Evolutionary conservation across 1,139 yeast species (phyloP).

Genomic region (Geotrichum citri-aurantii): DNA sequence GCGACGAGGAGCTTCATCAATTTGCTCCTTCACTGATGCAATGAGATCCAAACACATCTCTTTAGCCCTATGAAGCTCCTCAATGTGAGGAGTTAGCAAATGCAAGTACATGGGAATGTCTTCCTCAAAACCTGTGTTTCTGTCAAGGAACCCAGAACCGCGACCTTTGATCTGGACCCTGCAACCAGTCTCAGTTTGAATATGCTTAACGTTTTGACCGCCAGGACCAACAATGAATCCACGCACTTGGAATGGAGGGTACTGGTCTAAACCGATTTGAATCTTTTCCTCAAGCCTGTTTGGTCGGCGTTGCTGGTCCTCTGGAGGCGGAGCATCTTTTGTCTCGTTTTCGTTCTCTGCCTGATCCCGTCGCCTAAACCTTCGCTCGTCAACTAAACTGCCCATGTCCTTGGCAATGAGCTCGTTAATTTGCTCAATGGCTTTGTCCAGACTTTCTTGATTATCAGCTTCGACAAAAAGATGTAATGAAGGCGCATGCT

Average conservation of each 20-base stretch:
- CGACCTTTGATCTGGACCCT: slow-evolving; percentile 37
- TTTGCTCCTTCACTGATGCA: slow-evolving; percentile 31
- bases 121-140: slow-evolving; percentile 33
- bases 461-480: slow-evolving; percentile 32
- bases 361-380: slow-evolving; percentile 27
- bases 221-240: slow-evolving; percentile 35
- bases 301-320: slow-evolving; percentile 4
- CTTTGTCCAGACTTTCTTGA: slow-evolving; percentile 32
- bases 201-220: slow-evolving; percentile 39
- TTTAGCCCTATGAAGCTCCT: slow-evolving; percentile 30
- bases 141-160: slow-evolving; percentile 37
- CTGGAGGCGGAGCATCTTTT: neutral
- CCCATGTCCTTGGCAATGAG: slow-evolving; percentile 34
- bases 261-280: slow-evolving; percentile 26
- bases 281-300: slow-evolving; percentile 30
- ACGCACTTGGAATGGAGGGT: slow-evolving; percentile 29
- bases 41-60: slow-evolving; percentile 34
- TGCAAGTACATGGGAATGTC: slow-evolving; percentile 35
- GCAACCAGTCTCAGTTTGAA: slow-evolving; percentile 34
- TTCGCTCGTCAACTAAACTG: slow-evolving; percentile 33
- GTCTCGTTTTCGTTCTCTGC: slow-evolving; percentile 12
- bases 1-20: slow-evolving; percentile 19
- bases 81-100: slow-evolving; percentile 29
- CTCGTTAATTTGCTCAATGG: slow-evolving; percentile 32
- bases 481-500: slow-evolving; percentile 35